Evolutionary conservation across 345 rosid species (phyloP).

Genomic region (Hirschfeldia incana): DNA sequence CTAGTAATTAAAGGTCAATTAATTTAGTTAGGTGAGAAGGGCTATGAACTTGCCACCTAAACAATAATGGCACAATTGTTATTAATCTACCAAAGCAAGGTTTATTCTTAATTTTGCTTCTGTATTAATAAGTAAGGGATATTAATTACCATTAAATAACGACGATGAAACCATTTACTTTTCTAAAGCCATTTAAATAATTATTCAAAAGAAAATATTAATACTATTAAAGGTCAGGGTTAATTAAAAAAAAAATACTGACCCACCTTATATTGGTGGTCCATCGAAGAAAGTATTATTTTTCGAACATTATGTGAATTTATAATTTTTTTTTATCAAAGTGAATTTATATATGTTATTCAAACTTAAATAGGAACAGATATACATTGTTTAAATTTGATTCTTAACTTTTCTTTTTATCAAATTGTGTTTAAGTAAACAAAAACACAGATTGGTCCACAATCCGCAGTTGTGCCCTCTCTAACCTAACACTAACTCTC

Average conservation of each 20-base stretch:
- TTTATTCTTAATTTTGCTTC: too few species aligned
- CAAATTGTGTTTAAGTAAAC: background rate
- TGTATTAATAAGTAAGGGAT: too few species aligned
- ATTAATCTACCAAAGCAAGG: too few species aligned
- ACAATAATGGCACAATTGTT: too few species aligned
- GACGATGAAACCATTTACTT: constrained; percentile 15
- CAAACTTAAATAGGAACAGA: background rate
- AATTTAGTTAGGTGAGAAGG: too few species aligned
- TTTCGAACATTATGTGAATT: too few species aligned
- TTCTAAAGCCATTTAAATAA: constrained; percentile 11
- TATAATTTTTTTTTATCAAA: too few species aligned
- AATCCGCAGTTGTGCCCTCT: constrained; percentile 27
- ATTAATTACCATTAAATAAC: background rate
- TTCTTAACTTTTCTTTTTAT: background rate
- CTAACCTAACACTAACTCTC: constrained; percentile 37
- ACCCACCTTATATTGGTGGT: constrained; percentile 23
- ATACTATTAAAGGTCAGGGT: background rate
- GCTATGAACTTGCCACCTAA: too few species aligned
- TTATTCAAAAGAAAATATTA: background rate
- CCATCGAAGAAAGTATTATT: constrained; percentile 18
- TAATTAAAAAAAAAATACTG: background rate
- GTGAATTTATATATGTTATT: background rate
- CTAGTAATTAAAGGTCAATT: too few species aligned
- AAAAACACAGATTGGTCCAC: constrained; percentile 21
- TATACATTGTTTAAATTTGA: background rate